Evolutionary conservation across 2,329 filamentous ascomycete species (phyloP).

Genomic region (Penicillium rolfsii): DNA sequence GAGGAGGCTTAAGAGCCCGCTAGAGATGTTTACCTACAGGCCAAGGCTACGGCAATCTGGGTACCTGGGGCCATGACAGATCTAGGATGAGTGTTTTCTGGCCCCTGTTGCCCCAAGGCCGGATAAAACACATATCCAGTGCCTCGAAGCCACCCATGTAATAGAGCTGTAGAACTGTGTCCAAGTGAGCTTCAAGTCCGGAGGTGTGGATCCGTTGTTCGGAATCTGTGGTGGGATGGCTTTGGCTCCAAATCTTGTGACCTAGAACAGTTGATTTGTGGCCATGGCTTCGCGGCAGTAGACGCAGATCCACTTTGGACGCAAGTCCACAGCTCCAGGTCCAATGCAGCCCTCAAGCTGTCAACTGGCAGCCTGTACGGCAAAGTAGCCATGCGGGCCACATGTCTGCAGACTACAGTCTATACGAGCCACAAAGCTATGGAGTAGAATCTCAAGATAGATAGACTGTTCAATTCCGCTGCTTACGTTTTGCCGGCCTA

Average conservation of each 20-base stretch:
- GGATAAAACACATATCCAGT: slow-evolving; percentile 9
- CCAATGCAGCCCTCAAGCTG: not conserved
- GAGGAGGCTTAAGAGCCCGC: too few species aligned
- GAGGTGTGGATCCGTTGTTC: slow-evolving; percentile 9
- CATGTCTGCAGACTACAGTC: not conserved
- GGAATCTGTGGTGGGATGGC: slow-evolving; percentile 9
- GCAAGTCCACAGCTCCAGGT: slow-evolving; percentile 6
- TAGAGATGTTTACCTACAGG: too few species aligned
- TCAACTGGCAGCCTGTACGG: slow-evolving; percentile 6
- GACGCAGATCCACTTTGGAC: slow-evolving; percentile 10
- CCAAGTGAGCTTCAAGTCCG: slow-evolving; percentile 10
- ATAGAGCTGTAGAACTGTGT: slow-evolving; percentile 11
- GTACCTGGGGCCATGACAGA: not conserved
- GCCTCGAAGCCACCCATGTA: slow-evolving; percentile 12
- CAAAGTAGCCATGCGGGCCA: not conserved
- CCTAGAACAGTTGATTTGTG: slow-evolving; percentile 8
- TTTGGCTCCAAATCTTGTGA: slow-evolving; percentile 7
- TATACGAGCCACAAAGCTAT: not conserved
- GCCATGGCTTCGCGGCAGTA: not conserved
- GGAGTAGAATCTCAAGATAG: not conserved
- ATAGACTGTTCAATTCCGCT: slow-evolving; percentile 3
- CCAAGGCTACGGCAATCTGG: too few species aligned
- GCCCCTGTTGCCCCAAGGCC: slow-evolving; percentile 9
- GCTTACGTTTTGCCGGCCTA: slow-evolving; percentile 9
- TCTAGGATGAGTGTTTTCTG: slow-evolving; percentile 13